These are phyloP conservation scores for Pyrenophora seminiperda DNA, from an alignment of 2,329 filamentous ascomycete genomes.

Conservation along the genomic window DNA sequence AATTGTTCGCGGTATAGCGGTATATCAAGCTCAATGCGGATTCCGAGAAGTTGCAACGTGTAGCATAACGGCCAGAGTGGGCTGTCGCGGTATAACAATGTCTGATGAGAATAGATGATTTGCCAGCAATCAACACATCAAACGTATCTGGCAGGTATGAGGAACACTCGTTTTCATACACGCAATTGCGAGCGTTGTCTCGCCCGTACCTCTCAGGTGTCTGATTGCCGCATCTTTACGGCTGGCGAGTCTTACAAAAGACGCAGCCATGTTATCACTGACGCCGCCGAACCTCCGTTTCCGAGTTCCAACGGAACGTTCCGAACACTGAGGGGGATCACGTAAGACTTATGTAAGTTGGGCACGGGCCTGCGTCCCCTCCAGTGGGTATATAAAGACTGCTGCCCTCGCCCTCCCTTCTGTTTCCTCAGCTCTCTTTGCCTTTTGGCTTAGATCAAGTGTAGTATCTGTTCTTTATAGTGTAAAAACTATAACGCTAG, in stretches of 20 bases:
- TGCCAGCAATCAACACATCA: not conserved
- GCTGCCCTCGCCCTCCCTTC: too few species aligned
- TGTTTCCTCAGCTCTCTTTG: too few species aligned
- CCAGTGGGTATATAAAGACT: too few species aligned
- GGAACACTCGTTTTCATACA: too few species aligned
- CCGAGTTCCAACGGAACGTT: conserved; percentile 4
- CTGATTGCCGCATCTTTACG: conserved; percentile 12
- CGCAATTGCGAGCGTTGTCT: not conserved
- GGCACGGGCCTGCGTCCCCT: too few species aligned
- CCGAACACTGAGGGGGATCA: not conserved
- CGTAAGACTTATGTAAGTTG: too few species aligned
- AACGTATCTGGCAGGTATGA: not conserved
- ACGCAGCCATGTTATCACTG: conserved; percentile 11
- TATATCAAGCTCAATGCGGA: conserved; percentile 26
- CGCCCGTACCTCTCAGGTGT: conserved; percentile 7
- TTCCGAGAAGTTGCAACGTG: conserved; percentile 48
- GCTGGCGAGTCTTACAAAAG: conserved; percentile 1
- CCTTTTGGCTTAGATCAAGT: too few species aligned
- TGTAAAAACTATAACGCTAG: too few species aligned
- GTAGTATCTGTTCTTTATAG: too few species aligned
- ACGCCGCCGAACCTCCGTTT: conserved; percentile 3
- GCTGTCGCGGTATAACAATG: not conserved
- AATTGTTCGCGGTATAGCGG: not conserved
- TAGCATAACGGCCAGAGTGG: conserved; percentile 30
- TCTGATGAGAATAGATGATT: not conserved